Conservation (phyloP, 1,139 yeast genomes). For the Debaryomycetaceae sp. region DNA sequence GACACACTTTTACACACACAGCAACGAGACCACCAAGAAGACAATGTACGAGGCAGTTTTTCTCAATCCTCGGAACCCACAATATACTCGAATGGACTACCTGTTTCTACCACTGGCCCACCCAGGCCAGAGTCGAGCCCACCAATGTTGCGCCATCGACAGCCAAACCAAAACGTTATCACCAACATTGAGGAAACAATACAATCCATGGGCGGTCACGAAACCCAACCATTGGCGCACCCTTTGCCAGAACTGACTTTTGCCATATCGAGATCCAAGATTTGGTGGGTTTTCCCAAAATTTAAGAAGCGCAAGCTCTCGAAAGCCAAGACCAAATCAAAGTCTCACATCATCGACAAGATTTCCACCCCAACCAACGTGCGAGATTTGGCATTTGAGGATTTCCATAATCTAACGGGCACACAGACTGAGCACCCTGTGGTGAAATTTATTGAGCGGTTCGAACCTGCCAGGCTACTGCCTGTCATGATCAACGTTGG, state of each 20-base stretch:
- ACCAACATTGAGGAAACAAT: constrained; percentile 5
- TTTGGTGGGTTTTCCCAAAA: background rate
- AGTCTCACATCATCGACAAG: background rate
- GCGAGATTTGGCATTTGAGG: constrained; percentile 6
- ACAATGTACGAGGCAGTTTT: no score
- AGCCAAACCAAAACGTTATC: no score
- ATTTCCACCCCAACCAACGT: constrained; percentile 4
- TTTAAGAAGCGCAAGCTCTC: background rate
- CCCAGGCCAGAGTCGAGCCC: no score
- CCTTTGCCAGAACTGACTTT: no score
- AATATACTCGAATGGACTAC: no score
- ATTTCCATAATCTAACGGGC: background rate
- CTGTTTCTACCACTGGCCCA: no score
- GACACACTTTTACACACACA: no score
- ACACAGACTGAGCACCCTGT: constrained; percentile 4
- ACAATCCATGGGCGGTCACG: no score
- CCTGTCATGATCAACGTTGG: background rate
- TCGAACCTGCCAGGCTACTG: background rate
- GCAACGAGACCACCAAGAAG: no score
- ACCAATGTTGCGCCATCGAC: no score
- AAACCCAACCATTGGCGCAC: no score
- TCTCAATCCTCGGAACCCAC: no score
- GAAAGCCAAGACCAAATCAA: constrained; percentile 1
- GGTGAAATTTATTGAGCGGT: background rate
- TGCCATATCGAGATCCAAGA: background rate